phyloP scores from a whole-genome alignment of 129 eudicot genomes.

The Artemisia annua region DNA sequence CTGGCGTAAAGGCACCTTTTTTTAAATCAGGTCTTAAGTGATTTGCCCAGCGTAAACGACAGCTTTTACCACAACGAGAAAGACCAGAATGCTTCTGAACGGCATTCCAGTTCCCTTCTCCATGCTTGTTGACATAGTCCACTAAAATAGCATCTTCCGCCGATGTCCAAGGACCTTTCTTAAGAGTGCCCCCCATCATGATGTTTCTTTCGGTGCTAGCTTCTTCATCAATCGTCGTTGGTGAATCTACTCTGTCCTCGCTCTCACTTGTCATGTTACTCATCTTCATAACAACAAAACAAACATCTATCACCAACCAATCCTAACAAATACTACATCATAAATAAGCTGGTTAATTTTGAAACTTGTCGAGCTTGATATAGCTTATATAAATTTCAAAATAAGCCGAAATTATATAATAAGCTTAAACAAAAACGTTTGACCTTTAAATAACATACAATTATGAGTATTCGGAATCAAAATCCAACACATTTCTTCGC shows the following conservation, averaged over 20 bases:
- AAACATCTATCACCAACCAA: constrained; percentile 1
- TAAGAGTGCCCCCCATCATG: constrained; percentile 43
- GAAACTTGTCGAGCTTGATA: no score
- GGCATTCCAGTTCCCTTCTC: constrained; percentile 98
- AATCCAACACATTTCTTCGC: no score
- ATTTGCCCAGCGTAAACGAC: constrained; percentile 94
- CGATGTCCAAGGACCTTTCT: constrained; percentile 97
- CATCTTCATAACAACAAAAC: constrained; percentile 33
- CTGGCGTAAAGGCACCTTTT: constrained; percentile 75
- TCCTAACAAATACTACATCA: no score
- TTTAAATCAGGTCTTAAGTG: constrained; percentile 87
- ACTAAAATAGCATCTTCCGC: constrained; percentile 87
- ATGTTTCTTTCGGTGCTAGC: constrained; percentile 47
- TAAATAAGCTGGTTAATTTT: no score
- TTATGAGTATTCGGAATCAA: no score
- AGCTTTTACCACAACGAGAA: constrained; percentile 90
- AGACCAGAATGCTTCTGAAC: constrained; percentile 91
- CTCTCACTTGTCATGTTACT: constrained; percentile 68
- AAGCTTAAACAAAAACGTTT: no score
- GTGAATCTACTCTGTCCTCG: constrained; percentile 61
- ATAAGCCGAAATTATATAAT: no score
- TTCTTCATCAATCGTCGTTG: constrained; percentile 62
- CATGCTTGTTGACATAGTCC: constrained; percentile 83
- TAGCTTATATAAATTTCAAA: no score
- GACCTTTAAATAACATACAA: no score